phyloP scores from a whole-genome alignment of 139 green algal genomes.

The Closterium sp. region DNA sequence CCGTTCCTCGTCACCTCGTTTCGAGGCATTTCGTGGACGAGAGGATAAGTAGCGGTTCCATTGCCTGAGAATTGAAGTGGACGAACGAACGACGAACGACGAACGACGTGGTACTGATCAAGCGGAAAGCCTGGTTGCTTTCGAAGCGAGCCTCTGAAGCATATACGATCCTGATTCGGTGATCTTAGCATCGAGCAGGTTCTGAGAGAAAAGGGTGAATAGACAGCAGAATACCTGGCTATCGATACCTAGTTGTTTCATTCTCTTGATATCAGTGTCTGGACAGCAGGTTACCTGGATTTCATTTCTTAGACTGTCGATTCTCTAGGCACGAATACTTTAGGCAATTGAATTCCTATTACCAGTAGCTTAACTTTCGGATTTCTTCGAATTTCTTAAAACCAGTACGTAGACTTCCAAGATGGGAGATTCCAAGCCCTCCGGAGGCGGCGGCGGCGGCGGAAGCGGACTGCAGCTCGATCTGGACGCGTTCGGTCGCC shows the following conservation, averaged over 20 bases:
- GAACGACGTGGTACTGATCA: too few species aligned
- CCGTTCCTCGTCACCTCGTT: too few species aligned
- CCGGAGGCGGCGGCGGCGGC: constrained; percentile 7
- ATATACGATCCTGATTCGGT: neutral
- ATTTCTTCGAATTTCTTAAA: too few species aligned
- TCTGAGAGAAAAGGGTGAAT: neutral
- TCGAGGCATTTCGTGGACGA: too few species aligned
- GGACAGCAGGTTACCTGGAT: too few species aligned
- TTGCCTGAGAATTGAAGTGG: too few species aligned
- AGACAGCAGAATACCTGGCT: neutral
- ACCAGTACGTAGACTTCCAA: neutral
- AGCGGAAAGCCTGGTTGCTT: neutral
- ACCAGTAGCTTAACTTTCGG: too few species aligned
- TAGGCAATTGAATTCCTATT: too few species aligned
- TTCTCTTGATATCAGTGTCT: neutral
- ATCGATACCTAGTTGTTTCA: neutral
- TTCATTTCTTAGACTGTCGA: too few species aligned
- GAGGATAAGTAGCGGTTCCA: too few species aligned
- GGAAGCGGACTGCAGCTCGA: constrained; percentile 9
- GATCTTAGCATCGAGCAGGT: neutral
- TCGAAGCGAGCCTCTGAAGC: neutral
- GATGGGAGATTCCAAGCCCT: neutral
- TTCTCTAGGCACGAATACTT: too few species aligned
- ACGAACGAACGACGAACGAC: too few species aligned
- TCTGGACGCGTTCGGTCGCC: constrained; percentile 8